These are phyloP conservation scores for Lachnellula willkommii DNA, from an alignment of 2,329 filamentous ascomycete genomes.

Conservation along the genomic window DNA sequence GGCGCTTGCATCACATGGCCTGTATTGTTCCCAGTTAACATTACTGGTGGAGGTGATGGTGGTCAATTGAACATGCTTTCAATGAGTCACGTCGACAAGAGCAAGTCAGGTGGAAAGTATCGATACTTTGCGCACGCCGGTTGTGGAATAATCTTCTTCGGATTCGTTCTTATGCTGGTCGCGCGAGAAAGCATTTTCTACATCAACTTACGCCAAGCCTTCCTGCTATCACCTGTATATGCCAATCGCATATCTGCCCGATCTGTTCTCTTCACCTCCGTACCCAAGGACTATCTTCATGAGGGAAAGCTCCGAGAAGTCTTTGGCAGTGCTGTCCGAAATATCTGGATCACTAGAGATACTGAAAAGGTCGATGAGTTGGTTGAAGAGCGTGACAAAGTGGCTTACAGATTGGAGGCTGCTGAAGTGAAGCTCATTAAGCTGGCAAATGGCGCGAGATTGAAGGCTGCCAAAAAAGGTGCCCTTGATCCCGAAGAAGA, in stretches of 20 bases:
- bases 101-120: constrained; percentile 47
- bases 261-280: constrained; percentile 83
- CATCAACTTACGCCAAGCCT: constrained; percentile 88
- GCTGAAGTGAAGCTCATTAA: constrained; percentile 84
- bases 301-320: constrained; percentile 71
- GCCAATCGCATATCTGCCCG: constrained; percentile 81
- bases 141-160: constrained; percentile 75
- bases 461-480: constrained; percentile 63
- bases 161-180: constrained; percentile 83
- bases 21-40: constrained; percentile 75
- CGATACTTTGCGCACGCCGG: constrained; percentile 77
- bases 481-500: constrained; percentile 37
- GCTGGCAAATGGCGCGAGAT: constrained; percentile 65
- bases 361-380: constrained; percentile 72
- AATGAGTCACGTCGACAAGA: constrained; percentile 66
- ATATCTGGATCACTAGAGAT: constrained; percentile 78
- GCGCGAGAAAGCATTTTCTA: constrained; percentile 86
- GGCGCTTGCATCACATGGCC: constrained; percentile 84
- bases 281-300: constrained; percentile 72
- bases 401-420: constrained; percentile 74
- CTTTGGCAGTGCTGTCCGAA: constrained; percentile 76
- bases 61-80: constrained; percentile 70
- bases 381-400: constrained; percentile 75
- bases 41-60: constrained; percentile 65
- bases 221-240: constrained; percentile 79